phyloP scores from a whole-genome alignment of 2,329 filamentous ascomycete genomes.

The Furcasterigmium furcatum region DNA sequence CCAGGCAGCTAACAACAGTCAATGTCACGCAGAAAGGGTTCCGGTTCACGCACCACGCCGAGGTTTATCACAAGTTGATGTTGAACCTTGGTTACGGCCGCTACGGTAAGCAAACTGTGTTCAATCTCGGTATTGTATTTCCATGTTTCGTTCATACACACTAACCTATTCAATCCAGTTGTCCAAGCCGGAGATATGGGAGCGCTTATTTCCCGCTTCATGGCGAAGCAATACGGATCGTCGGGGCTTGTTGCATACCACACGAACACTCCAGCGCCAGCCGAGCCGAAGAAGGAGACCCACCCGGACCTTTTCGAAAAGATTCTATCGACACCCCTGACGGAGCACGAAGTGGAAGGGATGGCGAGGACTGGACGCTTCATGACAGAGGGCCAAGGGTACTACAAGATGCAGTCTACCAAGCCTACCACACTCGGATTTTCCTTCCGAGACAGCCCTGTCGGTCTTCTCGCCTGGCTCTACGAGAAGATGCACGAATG shows the following conservation, averaged over 20 bases:
- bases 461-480: conserved; percentile 72
- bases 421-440: conserved; percentile 73
- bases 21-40: conserved; percentile 21
- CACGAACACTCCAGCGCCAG: conserved; percentile 42
- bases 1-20: too few relatives aligned
- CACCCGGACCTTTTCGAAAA: conserved; percentile 56
- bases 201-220: conserved; percentile 58
- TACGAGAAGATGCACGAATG: conserved; percentile 79
- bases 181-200: conserved; percentile 66
- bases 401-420: conserved; percentile 58
- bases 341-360: conserved; percentile 43
- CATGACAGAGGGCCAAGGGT: conserved; percentile 50
- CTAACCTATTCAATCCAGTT: too few relatives aligned
- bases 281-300: conserved; percentile 30
- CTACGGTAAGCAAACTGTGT: conserved; percentile 60
- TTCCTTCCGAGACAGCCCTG: conserved; percentile 65
- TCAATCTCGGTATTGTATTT: too few relatives aligned
- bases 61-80: conserved; percentile 68
- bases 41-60: conserved; percentile 31
- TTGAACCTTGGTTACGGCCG: conserved; percentile 59
- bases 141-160: too few relatives aligned
- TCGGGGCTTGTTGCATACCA: conserved; percentile 61
- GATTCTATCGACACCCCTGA: conserved; percentile 51
- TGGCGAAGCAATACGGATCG: conserved; percentile 58
- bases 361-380: conserved; percentile 57